Percentiles rank a stretch among this genome's conserved stretches.
Conservation (phyloP, 176 grass and related monocot genomes). For the Musa itinerans region DNA sequence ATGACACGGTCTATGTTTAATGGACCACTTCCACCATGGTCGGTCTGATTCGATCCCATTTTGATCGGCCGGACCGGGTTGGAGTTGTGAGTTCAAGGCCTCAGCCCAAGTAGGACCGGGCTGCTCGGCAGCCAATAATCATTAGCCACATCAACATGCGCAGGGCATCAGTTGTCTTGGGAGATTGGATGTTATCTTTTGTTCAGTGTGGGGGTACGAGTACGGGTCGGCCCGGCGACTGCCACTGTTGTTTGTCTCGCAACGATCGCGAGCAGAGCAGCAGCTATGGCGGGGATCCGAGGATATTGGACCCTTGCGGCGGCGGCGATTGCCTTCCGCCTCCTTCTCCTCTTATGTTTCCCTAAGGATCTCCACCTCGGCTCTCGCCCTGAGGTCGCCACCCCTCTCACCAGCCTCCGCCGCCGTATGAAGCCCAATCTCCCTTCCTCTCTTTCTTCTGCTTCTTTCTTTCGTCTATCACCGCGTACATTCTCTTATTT, state of each 20-base stretch:
- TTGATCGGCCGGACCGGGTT: too few species aligned
- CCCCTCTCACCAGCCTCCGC: constrained; percentile 68
- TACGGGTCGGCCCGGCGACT: too few species aligned
- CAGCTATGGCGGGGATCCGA: constrained; percentile 36
- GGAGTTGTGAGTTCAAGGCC: too few species aligned
- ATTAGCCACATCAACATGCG: too few species aligned
- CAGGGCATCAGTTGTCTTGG: too few species aligned
- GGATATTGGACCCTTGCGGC: constrained; percentile 47
- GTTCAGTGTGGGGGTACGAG: too few species aligned
- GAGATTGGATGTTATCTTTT: too few species aligned
- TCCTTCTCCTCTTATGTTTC: constrained; percentile 61
- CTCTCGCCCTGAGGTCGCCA: constrained; percentile 72
- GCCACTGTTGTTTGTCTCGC: neutral
- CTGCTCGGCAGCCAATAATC: too few species aligned
- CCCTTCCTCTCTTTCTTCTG: neutral
- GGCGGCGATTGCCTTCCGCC: constrained; percentile 63
- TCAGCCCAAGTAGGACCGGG: too few species aligned
- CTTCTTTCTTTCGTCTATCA: neutral
- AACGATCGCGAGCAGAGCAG: neutral
- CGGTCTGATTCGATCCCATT: too few species aligned
- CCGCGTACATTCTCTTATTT: neutral
- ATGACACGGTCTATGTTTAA: too few species aligned
- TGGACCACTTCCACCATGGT: too few species aligned
- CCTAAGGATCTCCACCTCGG: constrained; percentile 64
- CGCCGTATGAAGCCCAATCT: constrained; percentile 38